phyloP scores from a whole-genome alignment of 148 eudicot genomes.

The Fagopyrum homotropicum region DNA sequence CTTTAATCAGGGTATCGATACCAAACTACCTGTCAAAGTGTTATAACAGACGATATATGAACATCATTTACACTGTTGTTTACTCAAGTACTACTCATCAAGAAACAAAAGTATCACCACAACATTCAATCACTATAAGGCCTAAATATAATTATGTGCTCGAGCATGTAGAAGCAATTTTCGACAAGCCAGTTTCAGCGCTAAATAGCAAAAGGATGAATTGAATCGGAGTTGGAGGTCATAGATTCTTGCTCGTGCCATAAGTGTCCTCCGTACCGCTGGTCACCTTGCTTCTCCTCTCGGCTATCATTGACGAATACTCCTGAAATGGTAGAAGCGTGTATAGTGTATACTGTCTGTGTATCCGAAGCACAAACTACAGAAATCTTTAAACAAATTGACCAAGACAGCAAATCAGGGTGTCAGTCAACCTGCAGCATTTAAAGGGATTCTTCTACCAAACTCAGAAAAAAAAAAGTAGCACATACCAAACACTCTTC shows the following conservation, averaged over 20 bases:
- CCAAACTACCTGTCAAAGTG: too few relatives aligned
- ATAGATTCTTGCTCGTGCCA: conserved; percentile 42
- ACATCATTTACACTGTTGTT: too few relatives aligned
- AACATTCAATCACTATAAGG: too few relatives aligned
- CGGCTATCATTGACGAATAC: conserved; percentile 81
- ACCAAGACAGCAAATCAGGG: background rate
- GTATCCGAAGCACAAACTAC: background rate
- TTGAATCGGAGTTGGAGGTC: conserved; percentile 9
- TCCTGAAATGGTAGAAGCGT: conserved; percentile 29
- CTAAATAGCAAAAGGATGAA: background rate
- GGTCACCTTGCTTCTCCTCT: conserved; percentile 63
- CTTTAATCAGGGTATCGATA: too few relatives aligned
- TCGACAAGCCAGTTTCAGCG: background rate
- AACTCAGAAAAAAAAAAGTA: background rate
- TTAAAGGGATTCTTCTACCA: too few relatives aligned
- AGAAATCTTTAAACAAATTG: background rate
- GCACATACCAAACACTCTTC: background rate
- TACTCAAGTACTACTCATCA: too few relatives aligned
- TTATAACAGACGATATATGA: too few relatives aligned
- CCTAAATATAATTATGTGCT: too few relatives aligned
- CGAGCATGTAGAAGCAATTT: too few relatives aligned
- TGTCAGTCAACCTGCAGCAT: background rate
- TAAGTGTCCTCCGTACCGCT: conserved; percentile 82
- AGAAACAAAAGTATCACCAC: too few relatives aligned
- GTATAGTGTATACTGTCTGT: too few relatives aligned